Evolutionary conservation across 202 grass and related monocot species (phyloP), one percentile per base, ranked within the genome.

Genomic region (Hordeum pubiflorum): DNA sequence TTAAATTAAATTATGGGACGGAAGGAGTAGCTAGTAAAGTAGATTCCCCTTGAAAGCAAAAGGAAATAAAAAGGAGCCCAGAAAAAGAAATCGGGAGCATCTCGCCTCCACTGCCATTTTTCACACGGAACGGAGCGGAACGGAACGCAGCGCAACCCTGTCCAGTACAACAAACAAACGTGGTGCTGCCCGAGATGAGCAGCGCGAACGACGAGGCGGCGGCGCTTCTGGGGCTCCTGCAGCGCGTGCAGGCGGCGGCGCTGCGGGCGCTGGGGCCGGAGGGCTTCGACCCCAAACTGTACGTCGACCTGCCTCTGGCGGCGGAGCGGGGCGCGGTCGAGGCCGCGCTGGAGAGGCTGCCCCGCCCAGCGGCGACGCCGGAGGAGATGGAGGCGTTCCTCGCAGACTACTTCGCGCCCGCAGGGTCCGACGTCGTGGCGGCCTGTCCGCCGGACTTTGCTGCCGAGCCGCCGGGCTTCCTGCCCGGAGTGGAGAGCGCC

Each of bases 231-330:
- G 60, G n/a, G 24, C 93, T 97, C 41, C 91, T 94, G 66, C 86
- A 87, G 81, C 88, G 81, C 12, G 82, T 97, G 65, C 94, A 97
- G 73, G 74, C 86, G 10, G 83, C 7, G 59, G 94, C 94, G 78
- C 78, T 94, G 85, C 38, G 69, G 3, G 58, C 52, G 5, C 33
- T 92, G 38, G 91, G 88, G 6, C 62, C 78, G 7, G 12, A 5
- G 39, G 80, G 33, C 72, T 97, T 97, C 89, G 94, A 97, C 72
- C 86, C 91, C 46, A 97, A 97, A 76, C 52, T 80, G 37, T 97
- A 94, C 86, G 91, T 97, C 40, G 94, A 94, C 72, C 84, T 97
- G 37, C 92, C 94, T 61, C 87, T 97, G 68, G 74, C 86, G 12
- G 82, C 87, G 20, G 34, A 40, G 13, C 55, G 3, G 29, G 43